phyloP scores from a whole-genome alignment of 306 rosid genomes.

The Cicer pinnatifidum region DNA sequence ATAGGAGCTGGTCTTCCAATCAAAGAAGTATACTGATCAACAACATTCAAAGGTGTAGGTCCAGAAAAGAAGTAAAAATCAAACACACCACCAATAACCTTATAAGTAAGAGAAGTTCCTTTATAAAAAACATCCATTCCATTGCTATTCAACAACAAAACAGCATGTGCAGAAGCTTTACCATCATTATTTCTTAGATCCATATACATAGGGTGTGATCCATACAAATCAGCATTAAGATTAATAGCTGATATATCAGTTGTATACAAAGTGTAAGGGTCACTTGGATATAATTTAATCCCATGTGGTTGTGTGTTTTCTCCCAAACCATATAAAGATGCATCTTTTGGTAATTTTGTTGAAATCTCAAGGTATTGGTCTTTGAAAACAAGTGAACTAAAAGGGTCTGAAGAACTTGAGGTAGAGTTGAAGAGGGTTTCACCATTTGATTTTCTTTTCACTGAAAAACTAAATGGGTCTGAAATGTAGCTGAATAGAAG shows the following conservation, averaged over 20 bases:
- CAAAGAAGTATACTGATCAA: slow-evolving; percentile 87
- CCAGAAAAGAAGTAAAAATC: slow-evolving; percentile 97
- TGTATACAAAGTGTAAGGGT: slow-evolving; percentile 84
- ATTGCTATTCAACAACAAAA: slow-evolving; percentile 84
- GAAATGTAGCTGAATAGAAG: slow-evolving; percentile 70
- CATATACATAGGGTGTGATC: slow-evolving; percentile 92
- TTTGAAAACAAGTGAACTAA: slow-evolving; percentile 71
- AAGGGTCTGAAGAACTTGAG: slow-evolving; percentile 60
- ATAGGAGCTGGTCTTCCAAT: slow-evolving; percentile 95
- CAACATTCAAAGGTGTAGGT: slow-evolving; percentile 76
- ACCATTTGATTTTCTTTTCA: slow-evolving; percentile 79
- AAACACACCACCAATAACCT: slow-evolving; percentile 84
- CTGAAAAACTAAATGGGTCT: slow-evolving; percentile 79
- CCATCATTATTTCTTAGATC: slow-evolving; percentile 78
- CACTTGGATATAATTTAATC: slow-evolving; percentile 74
- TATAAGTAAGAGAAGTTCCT: slow-evolving; percentile 79
- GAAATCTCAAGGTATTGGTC: slow-evolving; percentile 95
- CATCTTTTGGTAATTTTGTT: slow-evolving; percentile 74
- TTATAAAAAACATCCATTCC: slow-evolving; percentile 94
- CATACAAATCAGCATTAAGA: slow-evolving; percentile 86
- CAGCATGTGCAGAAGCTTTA: slow-evolving; percentile 72
- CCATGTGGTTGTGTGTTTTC: slow-evolving; percentile 95
- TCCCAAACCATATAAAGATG: slow-evolving; percentile 83
- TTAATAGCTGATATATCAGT: slow-evolving; percentile 82
- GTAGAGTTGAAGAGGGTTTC: slow-evolving; percentile 71